phyloP scores from a whole-genome alignment of 2,329 filamentous ascomycete genomes.

The Teratosphaeria destructans region DNA sequence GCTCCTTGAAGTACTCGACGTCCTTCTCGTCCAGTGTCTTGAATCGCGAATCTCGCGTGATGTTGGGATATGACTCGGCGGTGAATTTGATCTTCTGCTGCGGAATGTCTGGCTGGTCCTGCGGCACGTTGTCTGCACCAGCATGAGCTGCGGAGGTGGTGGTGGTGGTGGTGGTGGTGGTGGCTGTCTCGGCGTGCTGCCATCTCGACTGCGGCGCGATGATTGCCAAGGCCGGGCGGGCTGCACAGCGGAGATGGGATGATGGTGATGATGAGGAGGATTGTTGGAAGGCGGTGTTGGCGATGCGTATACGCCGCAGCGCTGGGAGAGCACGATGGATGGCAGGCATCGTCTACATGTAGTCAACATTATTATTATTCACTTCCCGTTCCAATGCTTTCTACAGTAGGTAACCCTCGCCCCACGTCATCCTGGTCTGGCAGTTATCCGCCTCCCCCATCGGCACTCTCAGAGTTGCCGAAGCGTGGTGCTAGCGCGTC shows the following conservation, averaged over 20 bases:
- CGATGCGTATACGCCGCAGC: constrained; percentile 21
- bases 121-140: constrained; percentile 14
- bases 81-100: constrained; percentile 59
- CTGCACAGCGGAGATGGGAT: constrained; percentile 12
- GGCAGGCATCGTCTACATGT: constrained; percentile 10
- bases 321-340: constrained; percentile 17
- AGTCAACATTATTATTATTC: background rate
- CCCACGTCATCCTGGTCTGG: background rate
- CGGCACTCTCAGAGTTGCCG: background rate
- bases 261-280: background rate
- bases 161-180: too few species aligned
- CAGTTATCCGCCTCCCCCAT: background rate
- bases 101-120: constrained; percentile 15
- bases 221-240: constrained; percentile 7
- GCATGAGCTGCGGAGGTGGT: constrained; percentile 22
- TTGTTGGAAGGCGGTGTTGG: constrained; percentile 22
- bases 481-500: background rate
- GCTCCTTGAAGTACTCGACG: constrained; percentile 67
- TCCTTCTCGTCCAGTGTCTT: constrained; percentile 63
- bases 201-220: constrained; percentile 16
- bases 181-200: constrained; percentile 13
- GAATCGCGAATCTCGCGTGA: constrained; percentile 72
- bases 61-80: constrained; percentile 70
- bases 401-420: background rate
- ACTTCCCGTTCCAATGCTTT: background rate